Evolutionary conservation across 1,139 yeast genomes (phyloP).

Genomic region (Meyerozyma carpophila): DNA sequence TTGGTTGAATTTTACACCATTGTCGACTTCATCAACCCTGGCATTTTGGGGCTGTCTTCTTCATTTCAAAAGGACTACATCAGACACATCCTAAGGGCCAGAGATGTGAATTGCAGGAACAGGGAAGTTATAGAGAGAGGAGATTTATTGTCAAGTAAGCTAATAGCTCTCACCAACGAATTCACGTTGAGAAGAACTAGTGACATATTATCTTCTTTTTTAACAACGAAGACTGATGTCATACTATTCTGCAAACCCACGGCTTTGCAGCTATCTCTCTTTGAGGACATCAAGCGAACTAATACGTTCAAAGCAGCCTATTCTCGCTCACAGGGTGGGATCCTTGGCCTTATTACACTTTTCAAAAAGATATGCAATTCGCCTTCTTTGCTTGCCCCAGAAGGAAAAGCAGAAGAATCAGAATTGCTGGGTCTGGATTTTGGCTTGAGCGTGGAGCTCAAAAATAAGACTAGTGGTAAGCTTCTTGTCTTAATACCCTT

Average conservation of each 20-base stretch:
- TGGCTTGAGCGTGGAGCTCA: slow-evolving; percentile 8
- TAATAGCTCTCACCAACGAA: slow-evolving; percentile 56
- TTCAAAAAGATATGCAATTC: slow-evolving; percentile 83
- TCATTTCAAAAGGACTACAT: slow-evolving; percentile 64
- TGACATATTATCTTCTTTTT: slow-evolving; percentile 52
- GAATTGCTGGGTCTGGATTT: slow-evolving; percentile 3
- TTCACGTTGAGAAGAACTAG: slow-evolving; percentile 78
- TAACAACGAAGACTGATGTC: slow-evolving; percentile 78
- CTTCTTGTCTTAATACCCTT: slow-evolving; percentile 49
- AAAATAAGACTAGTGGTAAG: slow-evolving; percentile 47
- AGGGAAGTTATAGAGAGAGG: slow-evolving; percentile 51
- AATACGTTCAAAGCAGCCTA: slow-evolving; percentile 27
- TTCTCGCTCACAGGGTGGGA: slow-evolving; percentile 20
- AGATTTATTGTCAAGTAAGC: slow-evolving; percentile 51
- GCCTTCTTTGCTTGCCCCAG: slow-evolving; percentile 50
- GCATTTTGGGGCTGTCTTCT: slow-evolving; percentile 60
- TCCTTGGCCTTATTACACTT: slow-evolving; percentile 62
- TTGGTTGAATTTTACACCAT: slow-evolving; percentile 77
- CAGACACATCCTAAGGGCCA: slow-evolving; percentile 64
- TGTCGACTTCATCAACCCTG: slow-evolving; percentile 81
- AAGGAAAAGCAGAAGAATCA: neutral
- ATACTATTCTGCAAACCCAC: slow-evolving; percentile 79
- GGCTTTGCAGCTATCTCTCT: slow-evolving; percentile 48
- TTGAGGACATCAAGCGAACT: slow-evolving; percentile 45
- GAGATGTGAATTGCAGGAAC: slow-evolving; percentile 67